Base-by-base conservation (phyloP, 306 rosid genomes). In the Biancaea sappan region DNA sequence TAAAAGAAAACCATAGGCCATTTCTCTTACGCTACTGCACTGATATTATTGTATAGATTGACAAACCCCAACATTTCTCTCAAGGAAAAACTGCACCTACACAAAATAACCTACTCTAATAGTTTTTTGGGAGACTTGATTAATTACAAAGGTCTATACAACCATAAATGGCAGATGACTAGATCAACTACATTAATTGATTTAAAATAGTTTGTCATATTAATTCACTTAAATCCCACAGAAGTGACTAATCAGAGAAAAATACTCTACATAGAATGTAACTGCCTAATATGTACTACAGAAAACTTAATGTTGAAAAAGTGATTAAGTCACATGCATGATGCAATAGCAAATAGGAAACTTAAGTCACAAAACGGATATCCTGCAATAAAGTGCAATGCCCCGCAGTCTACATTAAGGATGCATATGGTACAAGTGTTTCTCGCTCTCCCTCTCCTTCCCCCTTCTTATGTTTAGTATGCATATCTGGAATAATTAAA, bases 61-160 rank as follows among this genome's bases (percentile, higher is more conserved):
- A 40, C 31, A 64, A 2, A 5, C 15, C 21, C 9, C 18, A 22
- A 0, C 5, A 24, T 2, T 65, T 41, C 24, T 64, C 15, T 13
- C 53, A 22, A 22, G 32, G 32, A 22, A 64, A 38, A 65, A 57
- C 15, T 59, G 53, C 47, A 25, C 35, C 46, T 25, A 48, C 63
- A 60, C 11, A 56, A 75, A 41, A 75, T 72, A 66, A 16, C 61
- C 40, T 52, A 18, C 79, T 13, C 73, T 32, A 53, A 53, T 26
- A 57, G 63, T 57, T 59, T 29, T n/a, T 14, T 10, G 7, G 7
- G 24, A 15, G 40, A 43, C 12, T 40, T 18, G 8, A 11, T 37
- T 19, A 21, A 63, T 14, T 25, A 12, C 44, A 37, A 47, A 46
- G 51, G 32, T 6, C 29, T 26, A 29, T 29, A 56, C 43, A 32